phyloP scores from a whole-genome alignment of 2,329 filamentous ascomycete species.

The Karstenula rhodostoma region DNA sequence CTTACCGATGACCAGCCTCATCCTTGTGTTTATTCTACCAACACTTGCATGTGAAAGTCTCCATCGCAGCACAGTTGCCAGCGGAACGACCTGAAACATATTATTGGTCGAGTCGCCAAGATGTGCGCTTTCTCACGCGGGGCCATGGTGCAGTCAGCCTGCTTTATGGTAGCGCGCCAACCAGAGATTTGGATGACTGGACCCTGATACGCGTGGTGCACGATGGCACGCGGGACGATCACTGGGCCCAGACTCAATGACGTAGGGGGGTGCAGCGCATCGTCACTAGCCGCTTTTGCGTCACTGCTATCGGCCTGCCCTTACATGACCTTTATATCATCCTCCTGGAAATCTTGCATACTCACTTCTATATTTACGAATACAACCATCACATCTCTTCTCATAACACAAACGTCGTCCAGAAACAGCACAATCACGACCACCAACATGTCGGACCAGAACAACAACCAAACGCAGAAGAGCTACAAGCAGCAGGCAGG shows the following conservation, averaged over 20 bases:
- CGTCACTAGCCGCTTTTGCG: constrained; percentile 21
- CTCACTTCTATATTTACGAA: background rate
- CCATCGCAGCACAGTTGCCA: background rate
- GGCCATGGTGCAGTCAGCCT: background rate
- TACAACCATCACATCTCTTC: background rate
- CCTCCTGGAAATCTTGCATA: background rate
- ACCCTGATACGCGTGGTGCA: constrained; percentile 12
- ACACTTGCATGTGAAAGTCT: background rate
- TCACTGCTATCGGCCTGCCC: constrained; percentile 5
- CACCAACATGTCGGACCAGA: constrained; percentile 17
- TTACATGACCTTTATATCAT: background rate
- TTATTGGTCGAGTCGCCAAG: no score
- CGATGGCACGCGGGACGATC: constrained; percentile 25
- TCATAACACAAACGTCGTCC: background rate
- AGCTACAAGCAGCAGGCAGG: constrained; percentile 41
- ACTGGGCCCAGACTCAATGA: constrained; percentile 29
- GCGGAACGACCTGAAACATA: no score
- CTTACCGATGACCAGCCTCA: background rate
- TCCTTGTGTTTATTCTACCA: background rate
- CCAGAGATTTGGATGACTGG: constrained; percentile 2
- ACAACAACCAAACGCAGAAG: constrained; percentile 27
- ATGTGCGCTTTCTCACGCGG: background rate
- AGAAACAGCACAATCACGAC: background rate
- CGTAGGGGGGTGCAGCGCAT: constrained; percentile 22
- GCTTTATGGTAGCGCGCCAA: constrained; percentile 3